These are phyloP conservation scores for Aspergillus cristatus DNA, from an alignment of 495 filamentous ascomycete species.

Conservation along the genomic window DNA sequence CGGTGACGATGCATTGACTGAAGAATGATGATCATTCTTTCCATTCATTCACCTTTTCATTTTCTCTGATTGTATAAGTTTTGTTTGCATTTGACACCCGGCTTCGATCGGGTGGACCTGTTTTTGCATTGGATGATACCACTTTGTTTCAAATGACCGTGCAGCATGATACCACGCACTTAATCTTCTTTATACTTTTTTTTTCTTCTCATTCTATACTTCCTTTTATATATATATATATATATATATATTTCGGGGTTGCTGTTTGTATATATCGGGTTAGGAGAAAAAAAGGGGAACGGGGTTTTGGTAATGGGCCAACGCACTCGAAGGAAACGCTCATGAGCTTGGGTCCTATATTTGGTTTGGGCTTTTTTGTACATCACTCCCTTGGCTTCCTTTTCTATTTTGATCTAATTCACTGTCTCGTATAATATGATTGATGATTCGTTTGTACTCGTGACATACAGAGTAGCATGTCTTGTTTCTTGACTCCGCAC, in stretches of 20 bases:
- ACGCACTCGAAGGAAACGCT: too few species aligned
- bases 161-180: slow-evolving; percentile 35
- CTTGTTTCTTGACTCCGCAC: too few species aligned
- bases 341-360: too few species aligned
- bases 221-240: slow-evolving; percentile 3
- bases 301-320: too few species aligned
- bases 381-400: too few species aligned
- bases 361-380: too few species aligned
- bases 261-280: too few species aligned
- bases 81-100: background rate
- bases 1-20: slow-evolving; percentile 73
- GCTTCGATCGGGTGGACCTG: background rate
- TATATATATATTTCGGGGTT: background rate
- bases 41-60: slow-evolving; percentile 2
- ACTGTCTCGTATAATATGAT: too few species aligned
- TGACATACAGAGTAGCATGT: too few species aligned
- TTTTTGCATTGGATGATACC: slow-evolving; percentile 31
- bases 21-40: slow-evolving; percentile 44
- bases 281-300: too few species aligned
- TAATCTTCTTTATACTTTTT: slow-evolving; percentile 17
- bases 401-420: too few species aligned
- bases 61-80: slow-evolving; percentile 4
- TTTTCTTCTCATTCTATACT: slow-evolving; percentile 4
- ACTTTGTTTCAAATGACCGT: slow-evolving; percentile 37
- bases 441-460: too few species aligned